Evolutionary conservation across 108 stramenopile species (phyloP).

Genomic region (Chaetoceros tenuissimus): DNA sequence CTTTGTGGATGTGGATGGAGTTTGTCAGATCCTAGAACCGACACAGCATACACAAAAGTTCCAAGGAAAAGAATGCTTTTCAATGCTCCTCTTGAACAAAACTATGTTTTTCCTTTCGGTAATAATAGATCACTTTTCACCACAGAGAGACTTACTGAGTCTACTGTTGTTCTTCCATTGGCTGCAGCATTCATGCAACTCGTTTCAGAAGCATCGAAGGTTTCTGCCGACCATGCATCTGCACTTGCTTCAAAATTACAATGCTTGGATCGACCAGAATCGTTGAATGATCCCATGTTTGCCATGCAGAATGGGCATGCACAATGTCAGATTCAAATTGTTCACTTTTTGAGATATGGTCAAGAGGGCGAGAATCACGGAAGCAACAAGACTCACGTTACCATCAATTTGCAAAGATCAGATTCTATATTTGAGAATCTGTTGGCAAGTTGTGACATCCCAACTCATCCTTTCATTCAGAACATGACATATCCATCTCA

Average conservation of each 20-base stretch:
- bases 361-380: background rate
- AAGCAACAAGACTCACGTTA: background rate
- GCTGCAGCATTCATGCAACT: slow-evolving; percentile 51
- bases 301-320: slow-evolving; percentile 5
- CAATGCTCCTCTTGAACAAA: slow-evolving; percentile 64
- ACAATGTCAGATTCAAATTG: slow-evolving; percentile 3
- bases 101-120: slow-evolving; percentile 19
- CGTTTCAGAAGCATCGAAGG: slow-evolving; percentile 28
- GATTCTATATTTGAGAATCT: slow-evolving; percentile 67
- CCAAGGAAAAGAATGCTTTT: slow-evolving; percentile 23
- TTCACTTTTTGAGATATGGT: slow-evolving; percentile 11
- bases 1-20: slow-evolving; percentile 54
- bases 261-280: background rate
- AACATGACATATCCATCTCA: background rate
- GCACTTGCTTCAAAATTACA: slow-evolving; percentile 19
- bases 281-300: background rate
- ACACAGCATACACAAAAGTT: slow-evolving; percentile 17
- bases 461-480: slow-evolving; percentile 1
- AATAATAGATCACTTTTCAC: slow-evolving; percentile 29
- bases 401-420: slow-evolving; percentile 41
- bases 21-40: slow-evolving; percentile 51
- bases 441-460: slow-evolving; percentile 16
- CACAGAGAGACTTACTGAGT: slow-evolving; percentile 69
- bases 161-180: slow-evolving; percentile 61
- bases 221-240: slow-evolving; percentile 46